These are phyloP conservation scores for Phytophthora vignae DNA, from an alignment of 352 stramenopile genomes.

Conservation along the genomic window DNA sequence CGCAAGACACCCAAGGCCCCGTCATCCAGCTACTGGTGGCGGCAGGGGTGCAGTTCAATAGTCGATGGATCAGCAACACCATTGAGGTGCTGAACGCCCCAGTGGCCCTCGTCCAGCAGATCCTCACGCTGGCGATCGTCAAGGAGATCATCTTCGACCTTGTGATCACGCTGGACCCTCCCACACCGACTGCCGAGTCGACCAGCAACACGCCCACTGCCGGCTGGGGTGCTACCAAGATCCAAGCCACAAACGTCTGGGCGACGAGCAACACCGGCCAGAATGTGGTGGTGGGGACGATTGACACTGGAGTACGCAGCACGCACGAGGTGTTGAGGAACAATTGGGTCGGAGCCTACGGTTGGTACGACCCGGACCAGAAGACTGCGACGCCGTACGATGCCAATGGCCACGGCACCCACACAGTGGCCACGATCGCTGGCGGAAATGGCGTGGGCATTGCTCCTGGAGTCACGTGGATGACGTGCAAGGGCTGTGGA, in stretches of 20 bases:
- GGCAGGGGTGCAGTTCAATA: slow-evolving; percentile 13
- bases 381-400: slow-evolving; percentile 49
- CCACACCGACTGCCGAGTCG: slow-evolving; percentile 19
- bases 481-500: slow-evolving; percentile 58
- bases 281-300: slow-evolving; percentile 47
- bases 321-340: slow-evolving; percentile 44
- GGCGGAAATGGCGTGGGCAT: slow-evolving; percentile 49
- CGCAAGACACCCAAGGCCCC: slow-evolving; percentile 12
- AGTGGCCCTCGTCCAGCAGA: slow-evolving; percentile 21
- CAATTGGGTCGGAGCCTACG: slow-evolving; percentile 47
- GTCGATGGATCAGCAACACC: slow-evolving; percentile 54
- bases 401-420: slow-evolving; percentile 53
- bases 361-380: slow-evolving; percentile 51
- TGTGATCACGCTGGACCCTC: slow-evolving; percentile 24
- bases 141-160: slow-evolving; percentile 42
- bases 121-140: slow-evolving; percentile 29
- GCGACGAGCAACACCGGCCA: slow-evolving; percentile 33
- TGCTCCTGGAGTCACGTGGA: slow-evolving; percentile 57
- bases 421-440: slow-evolving; percentile 60
- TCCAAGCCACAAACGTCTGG: slow-evolving; percentile 50
- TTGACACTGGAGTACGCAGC: slow-evolving; percentile 47
- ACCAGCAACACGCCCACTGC: slow-evolving; percentile 31
- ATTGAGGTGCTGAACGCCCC: slow-evolving; percentile 41
- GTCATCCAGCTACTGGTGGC: slow-evolving; percentile 21
- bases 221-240: slow-evolving; percentile 47